These are phyloP conservation scores for Ambrosia hybrid DNA, from an alignment of 140 eudicot genomes.

Conservation along the genomic window DNA sequence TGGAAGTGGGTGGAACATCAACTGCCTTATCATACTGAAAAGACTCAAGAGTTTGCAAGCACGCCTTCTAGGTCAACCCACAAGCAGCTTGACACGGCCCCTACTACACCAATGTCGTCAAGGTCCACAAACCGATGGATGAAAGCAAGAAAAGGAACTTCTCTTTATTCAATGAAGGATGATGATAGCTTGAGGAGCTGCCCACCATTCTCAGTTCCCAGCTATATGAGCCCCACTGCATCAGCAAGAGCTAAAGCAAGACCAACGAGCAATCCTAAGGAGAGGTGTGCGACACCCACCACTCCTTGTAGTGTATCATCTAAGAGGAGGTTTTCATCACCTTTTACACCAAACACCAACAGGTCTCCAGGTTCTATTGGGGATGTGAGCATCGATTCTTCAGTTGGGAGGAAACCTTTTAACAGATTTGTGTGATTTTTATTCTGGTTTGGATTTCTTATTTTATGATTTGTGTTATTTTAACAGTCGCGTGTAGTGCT, in stretches of 20 bases:
- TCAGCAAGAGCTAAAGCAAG: constrained; percentile 90
- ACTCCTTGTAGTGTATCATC: constrained; percentile 62
- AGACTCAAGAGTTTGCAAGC: constrained; percentile 21
- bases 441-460: background rate
- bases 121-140: constrained; percentile 40
- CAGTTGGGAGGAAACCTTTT: constrained; percentile 77
- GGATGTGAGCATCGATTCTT: constrained; percentile 66
- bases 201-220: constrained; percentile 88
- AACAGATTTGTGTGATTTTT: constrained; percentile 88
- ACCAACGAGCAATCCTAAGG: constrained; percentile 62
- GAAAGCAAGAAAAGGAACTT: constrained; percentile 46
- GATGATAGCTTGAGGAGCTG: constrained; percentile 93
- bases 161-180: constrained; percentile 56
- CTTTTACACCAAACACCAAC: constrained; percentile 48
- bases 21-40: constrained; percentile 43
- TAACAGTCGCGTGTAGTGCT: constrained; percentile 27
- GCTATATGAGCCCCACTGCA: constrained; percentile 77
- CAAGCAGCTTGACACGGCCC: constrained; percentile 37
- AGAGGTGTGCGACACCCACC: constrained; percentile 44
- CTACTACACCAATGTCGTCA: constrained; percentile 50
- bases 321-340: constrained; percentile 67
- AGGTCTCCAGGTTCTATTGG: constrained; percentile 41
- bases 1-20: constrained; percentile 90
- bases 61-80: constrained; percentile 61
- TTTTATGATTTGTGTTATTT: constrained; percentile 10